Evolutionary conservation across 2,329 filamentous ascomycete species (phyloP).

Genomic region (Cordyceps fumosorosea): DNA sequence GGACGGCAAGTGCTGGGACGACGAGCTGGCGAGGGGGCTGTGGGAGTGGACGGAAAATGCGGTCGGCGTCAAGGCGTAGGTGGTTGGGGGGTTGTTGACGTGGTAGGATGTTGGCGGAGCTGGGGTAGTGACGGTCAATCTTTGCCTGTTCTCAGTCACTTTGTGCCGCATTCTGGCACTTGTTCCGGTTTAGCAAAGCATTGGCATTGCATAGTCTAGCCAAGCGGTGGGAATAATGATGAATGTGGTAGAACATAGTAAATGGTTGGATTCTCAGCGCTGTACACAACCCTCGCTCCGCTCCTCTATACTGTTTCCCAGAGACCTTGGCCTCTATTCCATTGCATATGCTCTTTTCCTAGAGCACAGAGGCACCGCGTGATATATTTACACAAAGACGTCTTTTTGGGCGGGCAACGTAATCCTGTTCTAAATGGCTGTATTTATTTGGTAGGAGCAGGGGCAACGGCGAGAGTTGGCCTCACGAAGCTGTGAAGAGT

Average conservation of each 20-base stretch:
- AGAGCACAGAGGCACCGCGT: neutral
- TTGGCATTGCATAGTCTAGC: neutral
- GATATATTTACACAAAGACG: conserved; percentile 15
- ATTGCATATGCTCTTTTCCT: neutral
- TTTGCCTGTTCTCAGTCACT: neutral
- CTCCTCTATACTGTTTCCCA: neutral
- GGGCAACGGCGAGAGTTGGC: conserved; percentile 70
- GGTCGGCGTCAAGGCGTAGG: conserved; percentile 9
- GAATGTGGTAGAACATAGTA: conserved; percentile 2
- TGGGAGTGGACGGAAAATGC: conserved; percentile 33
- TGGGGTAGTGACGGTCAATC: neutral
- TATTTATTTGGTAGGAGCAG: conserved; percentile 53
- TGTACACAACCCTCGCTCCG: neutral
- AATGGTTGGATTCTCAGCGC: conserved; percentile 3
- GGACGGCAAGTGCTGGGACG: conserved; percentile 20
- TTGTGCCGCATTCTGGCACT: neutral
- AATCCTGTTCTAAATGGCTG: neutral
- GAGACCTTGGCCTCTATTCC: neutral
- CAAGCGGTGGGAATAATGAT: neutral
- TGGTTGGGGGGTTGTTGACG: neutral
- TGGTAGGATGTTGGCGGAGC: neutral
- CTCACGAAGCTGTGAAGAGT: conserved; percentile 61
- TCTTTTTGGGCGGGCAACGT: neutral
- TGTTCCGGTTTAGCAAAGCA: neutral
- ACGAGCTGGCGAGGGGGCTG: conserved; percentile 26